phyloP scores from a whole-genome alignment of 2,329 filamentous ascomycete genomes.

The Tolypocladium tropicale region DNA sequence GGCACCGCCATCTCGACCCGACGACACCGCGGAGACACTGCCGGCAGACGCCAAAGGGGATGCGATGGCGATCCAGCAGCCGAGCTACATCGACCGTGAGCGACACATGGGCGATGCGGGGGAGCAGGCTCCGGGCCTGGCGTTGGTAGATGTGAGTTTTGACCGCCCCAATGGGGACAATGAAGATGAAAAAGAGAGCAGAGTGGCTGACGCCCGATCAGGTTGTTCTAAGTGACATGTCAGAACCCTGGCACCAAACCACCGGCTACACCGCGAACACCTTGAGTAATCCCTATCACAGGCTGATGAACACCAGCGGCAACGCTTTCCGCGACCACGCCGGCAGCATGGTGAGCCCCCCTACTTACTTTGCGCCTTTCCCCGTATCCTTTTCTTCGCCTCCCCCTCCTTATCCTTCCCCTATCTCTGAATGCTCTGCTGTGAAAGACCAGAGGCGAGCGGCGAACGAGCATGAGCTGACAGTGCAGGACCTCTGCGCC shows the following conservation, averaged over 20 bases:
- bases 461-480: neutral
- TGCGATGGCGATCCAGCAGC: conserved; percentile 22
- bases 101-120: conserved; percentile 22
- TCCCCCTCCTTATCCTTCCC: neutral
- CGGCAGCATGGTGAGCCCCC: conserved; percentile 73
- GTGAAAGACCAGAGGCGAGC: neutral
- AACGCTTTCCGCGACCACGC: conserved; percentile 78
- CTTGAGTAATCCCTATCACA: conserved; percentile 90
- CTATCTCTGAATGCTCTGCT: neutral
- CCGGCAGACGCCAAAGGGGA: neutral
- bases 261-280: conserved; percentile 73
- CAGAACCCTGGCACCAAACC: conserved; percentile 82
- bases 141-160: conserved; percentile 57
- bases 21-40: neutral
- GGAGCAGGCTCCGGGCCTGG: conserved; percentile 15
- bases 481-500: conserved; percentile 70
- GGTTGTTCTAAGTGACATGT: conserved; percentile 98
- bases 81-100: conserved; percentile 59
- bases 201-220: conserved; percentile 17
- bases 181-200: neutral
- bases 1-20: conserved; percentile 15
- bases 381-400: neutral
- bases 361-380: neutral
- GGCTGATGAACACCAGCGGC: conserved; percentile 99
- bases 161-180: neutral